Conservation (phyloP, 345 rosid species). For the Arabidopsis arenosa region DNA sequence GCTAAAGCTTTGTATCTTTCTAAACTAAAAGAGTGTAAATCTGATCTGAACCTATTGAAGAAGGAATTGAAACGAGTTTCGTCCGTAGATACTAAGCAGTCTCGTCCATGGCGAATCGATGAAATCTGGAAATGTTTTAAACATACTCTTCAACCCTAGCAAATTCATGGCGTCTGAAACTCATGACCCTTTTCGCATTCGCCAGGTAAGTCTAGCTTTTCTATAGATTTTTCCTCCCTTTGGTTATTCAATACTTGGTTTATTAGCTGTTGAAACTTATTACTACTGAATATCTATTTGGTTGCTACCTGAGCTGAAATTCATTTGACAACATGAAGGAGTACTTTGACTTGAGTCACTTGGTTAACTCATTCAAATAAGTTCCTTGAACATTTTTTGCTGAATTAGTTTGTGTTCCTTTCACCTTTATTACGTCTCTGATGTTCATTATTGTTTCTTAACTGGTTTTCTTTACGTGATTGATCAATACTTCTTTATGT, state of each 20-base stretch:
- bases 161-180: conserved; percentile 87
- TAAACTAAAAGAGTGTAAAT: conserved; percentile 83
- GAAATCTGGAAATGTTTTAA: conserved; percentile 76
- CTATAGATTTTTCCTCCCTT: neutral
- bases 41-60: conserved; percentile 81
- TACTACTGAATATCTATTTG: neutral
- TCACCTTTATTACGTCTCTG: too few relatives aligned
- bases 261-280: neutral
- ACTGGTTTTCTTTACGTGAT: too few relatives aligned
- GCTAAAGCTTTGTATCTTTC: conserved; percentile 82
- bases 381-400: too few relatives aligned
- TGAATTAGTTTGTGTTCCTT: too few relatives aligned
- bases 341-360: too few relatives aligned
- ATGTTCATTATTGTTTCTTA: too few relatives aligned
- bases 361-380: too few relatives aligned
- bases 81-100: conserved; percentile 55
- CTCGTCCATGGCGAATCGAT: conserved; percentile 64
- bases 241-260: neutral
- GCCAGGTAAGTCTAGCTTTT: conserved; percentile 57
- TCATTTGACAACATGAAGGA: too few relatives aligned
- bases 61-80: conserved; percentile 71
- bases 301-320: too few relatives aligned
- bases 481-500: conserved; percentile 41
- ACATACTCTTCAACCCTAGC: conserved; percentile 82
- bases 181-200: conserved; percentile 77